Base-by-base conservation (phyloP, 2,329 filamentous ascomycete genomes). In the Raffaelea deltoideospora region DNA sequence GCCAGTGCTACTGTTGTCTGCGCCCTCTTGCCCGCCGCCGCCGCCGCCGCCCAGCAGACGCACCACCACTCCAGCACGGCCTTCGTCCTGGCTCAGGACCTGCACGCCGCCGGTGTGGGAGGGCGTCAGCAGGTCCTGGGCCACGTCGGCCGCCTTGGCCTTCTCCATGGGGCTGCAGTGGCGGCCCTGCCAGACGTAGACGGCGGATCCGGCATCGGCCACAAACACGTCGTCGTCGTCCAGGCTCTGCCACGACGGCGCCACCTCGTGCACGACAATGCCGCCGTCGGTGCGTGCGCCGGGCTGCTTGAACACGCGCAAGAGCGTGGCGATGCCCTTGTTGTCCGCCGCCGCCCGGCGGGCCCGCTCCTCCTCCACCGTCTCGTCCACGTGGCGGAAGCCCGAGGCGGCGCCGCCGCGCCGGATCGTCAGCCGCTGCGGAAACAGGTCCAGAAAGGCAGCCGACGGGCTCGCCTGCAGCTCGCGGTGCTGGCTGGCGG, bases 131-230 rank as follows among this genome's bases (percentile, higher is more conserved):
- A 41, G 27, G 41, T 76, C 70, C 47, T 77, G 67, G 5, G 79
- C 75, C 3, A 79, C 72, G 50, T 77, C 72, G 0, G 76, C 76
- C 0, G 74, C 72, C 55, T 75, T 77, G 31, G 69, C 68, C 57
- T 77, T 79, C 49, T 81, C 76, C 71, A 79, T 77, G 0, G 75
- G 76, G 33, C 68, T 74, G 49, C 72, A 76, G 30, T 62, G 63
- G 47, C 63, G 64, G 35, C 76, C 76, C 56, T 80, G 76, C 76
- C 76, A 81, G 4, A 79, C 70, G 64, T 70, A 79, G 45, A 80
- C 75, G 57, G 79, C 78, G 34, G 69, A 59, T 19, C 67, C 66
- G 36, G 62, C 63, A 45, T 80, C 76, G 31, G 79, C 53, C 13
- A 80, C 59, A 45, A 79, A 80, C 3, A 79, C 76, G 47, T 81